Conservation (phyloP, 257 asterid genomes). For the Solanum habrochaites region DNA sequence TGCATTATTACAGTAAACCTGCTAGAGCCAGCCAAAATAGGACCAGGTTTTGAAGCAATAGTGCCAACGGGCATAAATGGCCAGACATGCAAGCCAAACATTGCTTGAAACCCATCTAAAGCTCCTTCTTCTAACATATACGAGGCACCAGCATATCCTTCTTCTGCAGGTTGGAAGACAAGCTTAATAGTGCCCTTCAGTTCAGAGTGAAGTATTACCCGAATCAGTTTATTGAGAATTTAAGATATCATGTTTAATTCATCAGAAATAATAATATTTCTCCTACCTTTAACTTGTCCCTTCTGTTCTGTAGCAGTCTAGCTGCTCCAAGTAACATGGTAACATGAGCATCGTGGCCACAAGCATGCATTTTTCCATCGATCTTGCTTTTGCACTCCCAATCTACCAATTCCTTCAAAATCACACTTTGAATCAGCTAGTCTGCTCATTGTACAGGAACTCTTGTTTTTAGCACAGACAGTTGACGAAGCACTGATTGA, state of each 20-base stretch:
- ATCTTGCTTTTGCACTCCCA: constrained; percentile 90
- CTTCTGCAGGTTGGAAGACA: constrained; percentile 91
- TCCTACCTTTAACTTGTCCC: constrained; percentile 53
- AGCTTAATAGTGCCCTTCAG: constrained; percentile 76
- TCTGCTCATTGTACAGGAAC: background rate
- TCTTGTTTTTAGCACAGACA: background rate
- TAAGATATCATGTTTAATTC: background rate
- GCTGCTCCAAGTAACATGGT: constrained; percentile 98
- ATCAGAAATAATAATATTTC: background rate
- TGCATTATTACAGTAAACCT: constrained; percentile 46
- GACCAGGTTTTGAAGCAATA: constrained; percentile 56
- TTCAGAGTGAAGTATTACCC: background rate
- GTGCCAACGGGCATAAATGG: constrained; percentile 45
- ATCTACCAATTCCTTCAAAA: constrained; percentile 66
- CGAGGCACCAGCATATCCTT: constrained; percentile 70
- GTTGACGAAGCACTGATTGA: background rate
- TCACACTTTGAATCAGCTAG: background rate
- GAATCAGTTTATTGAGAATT: constrained; percentile 1
- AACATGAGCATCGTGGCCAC: constrained; percentile 92
- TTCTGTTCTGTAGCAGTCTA: constrained; percentile 47
- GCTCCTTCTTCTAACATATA: constrained; percentile 60
- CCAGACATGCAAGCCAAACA: constrained; percentile 62
- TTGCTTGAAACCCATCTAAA: constrained; percentile 53
- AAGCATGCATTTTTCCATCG: constrained; percentile 87
- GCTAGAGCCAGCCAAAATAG: constrained; percentile 65